Conservation (phyloP, 108 stramenopile genomes). For the Thalassiosira profunda region DNA sequence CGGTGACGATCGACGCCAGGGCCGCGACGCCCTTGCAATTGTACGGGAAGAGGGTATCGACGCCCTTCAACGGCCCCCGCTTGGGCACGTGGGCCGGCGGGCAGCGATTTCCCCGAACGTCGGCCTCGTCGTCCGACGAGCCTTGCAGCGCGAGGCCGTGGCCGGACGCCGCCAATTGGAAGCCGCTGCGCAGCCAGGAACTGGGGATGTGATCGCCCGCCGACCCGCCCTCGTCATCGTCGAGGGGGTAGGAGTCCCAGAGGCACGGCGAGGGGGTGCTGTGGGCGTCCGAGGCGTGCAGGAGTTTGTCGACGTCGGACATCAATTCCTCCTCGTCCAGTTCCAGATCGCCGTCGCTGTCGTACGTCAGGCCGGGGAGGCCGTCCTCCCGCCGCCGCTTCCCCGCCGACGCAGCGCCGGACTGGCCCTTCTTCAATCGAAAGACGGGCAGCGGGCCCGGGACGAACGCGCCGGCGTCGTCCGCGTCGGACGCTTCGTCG, state of each 20-base stretch:
- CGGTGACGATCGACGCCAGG: slow-evolving; percentile 71
- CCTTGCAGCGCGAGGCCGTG: slow-evolving; percentile 23
- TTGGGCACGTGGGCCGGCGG: slow-evolving; percentile 21
- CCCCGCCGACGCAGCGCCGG: not conserved
- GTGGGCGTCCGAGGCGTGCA: slow-evolving; percentile 11
- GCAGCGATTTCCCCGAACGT: slow-evolving; percentile 4
- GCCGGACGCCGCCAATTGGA: slow-evolving; percentile 33
- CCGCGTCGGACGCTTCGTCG: slow-evolving; percentile 28
- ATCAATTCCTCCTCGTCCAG: slow-evolving; percentile 13
- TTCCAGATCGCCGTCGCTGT: slow-evolving; percentile 16
- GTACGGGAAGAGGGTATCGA: slow-evolving; percentile 49
- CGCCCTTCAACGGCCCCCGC: slow-evolving; percentile 27
- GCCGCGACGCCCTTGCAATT: slow-evolving; percentile 76
- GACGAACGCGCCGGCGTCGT: slow-evolving; percentile 18
- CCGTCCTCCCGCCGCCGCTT: slow-evolving; percentile 27
- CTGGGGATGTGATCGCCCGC: too few relatives aligned
- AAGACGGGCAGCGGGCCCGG: slow-evolving; percentile 23
- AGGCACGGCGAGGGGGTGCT: slow-evolving; percentile 20
- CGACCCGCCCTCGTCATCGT: slow-evolving; percentile 34
- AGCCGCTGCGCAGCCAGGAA: slow-evolving; percentile 46
- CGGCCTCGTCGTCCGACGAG: slow-evolving; percentile 35
- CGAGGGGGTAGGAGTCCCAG: slow-evolving; percentile 17
- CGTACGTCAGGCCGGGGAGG: not conserved
- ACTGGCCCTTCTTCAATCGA: slow-evolving; percentile 21
- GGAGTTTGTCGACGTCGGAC: slow-evolving; percentile 18